Evolutionary conservation across 805 yeast species (phyloP), one percentile per base, ranked within the genome.

Genomic region (Saccharomycopsis fibuligera): DNA sequence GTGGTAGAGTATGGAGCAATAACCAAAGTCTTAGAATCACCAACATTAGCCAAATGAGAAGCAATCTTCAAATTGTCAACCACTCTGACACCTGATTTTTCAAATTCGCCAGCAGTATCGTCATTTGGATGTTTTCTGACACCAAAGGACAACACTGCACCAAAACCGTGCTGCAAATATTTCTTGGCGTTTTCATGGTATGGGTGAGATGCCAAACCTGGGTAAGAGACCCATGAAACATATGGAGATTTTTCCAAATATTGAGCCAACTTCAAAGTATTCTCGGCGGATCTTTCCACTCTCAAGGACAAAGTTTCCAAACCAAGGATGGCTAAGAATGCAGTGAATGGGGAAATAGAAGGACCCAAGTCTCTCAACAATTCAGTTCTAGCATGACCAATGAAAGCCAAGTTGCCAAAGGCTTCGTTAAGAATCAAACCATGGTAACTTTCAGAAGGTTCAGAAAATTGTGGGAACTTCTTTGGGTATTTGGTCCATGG

Each of bases 1-100:
- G 98, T 91, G 36, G 98, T 93, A 68, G 78, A 88, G 75, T 83
- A 90, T 56, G 99, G 99, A 47, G 96, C 90, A 66, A 91, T 91
- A 50, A 91, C 95, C 63, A 91, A 76, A 40, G 98, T 87, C 73
- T 91, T 93, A 44, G 91, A 82, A 62, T 91, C 99, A 63, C 99
- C 99, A 51, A 91, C 97, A 61, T 91, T 91, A 44, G 99, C 98
- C 63, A 93, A 79, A 71, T 89, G 86, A 29, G 96, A 83, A 49
- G 96, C 95, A 50, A 93, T 68, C 67, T 87, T 78, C 67, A 93
- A 78, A 58, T 69, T 70, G 67, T 90, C 96, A 53, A 87, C 96
- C 53, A 89, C 87, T 58, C 73, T 76, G 47, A 91, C 90, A 58
- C 95, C 88, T 36, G 90, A 78, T 56, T 81, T 84, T 58, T 78